Evolutionary conservation across 148 eudicot genomes (phyloP).

Genomic region (Chenopodium album): DNA sequence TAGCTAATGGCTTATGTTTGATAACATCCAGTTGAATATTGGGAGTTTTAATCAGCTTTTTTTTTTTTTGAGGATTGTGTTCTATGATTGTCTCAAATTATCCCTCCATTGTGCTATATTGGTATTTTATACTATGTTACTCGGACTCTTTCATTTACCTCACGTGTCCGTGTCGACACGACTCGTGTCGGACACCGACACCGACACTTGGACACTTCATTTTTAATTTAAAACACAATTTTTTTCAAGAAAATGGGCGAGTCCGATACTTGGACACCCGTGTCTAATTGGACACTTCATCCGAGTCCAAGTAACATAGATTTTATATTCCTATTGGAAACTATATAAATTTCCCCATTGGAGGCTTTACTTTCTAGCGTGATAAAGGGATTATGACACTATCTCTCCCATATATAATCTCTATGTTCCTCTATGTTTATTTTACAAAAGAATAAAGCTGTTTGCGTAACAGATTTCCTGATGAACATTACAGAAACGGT

Average conservation of each 20-base stretch:
- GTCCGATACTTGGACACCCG: too few relatives aligned
- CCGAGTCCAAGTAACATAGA: too few relatives aligned
- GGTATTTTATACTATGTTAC: not conserved
- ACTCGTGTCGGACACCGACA: too few relatives aligned
- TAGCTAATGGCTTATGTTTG: not conserved
- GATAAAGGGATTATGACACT: not conserved
- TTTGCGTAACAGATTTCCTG: not conserved
- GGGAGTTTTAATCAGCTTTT: not conserved
- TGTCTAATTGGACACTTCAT: too few relatives aligned
- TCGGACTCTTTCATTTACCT: too few relatives aligned
- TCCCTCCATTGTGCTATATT: not conserved
- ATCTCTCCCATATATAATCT: not conserved
- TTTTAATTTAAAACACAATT: too few relatives aligned
- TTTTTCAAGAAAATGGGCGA: too few relatives aligned
- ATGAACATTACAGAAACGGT: conserved; percentile 21
- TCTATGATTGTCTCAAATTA: not conserved
- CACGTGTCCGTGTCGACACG: too few relatives aligned
- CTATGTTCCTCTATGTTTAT: too few relatives aligned
- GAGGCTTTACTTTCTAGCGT: not conserved
- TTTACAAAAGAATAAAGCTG: not conserved
- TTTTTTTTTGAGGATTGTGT: not conserved
- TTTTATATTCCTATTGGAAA: not conserved
- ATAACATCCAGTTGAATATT: not conserved
- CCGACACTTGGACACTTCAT: too few relatives aligned
- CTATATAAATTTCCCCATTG: not conserved